Base-by-base conservation (phyloP, 78 protist genomes). In the Dictyostelium firmibasis region DNA sequence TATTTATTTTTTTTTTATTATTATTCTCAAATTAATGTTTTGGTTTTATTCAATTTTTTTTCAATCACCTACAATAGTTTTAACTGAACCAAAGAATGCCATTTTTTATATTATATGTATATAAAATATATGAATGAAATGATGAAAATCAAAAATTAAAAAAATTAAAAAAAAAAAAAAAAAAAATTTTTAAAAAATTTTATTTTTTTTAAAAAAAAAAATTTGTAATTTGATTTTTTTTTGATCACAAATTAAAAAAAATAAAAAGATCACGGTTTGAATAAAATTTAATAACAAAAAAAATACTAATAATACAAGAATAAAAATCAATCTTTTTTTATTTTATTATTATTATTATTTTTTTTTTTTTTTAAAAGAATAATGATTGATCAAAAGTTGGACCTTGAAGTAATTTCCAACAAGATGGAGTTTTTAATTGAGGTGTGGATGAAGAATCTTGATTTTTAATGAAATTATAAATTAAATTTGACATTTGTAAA, bases 381-480 rank as follows among this genome's bases (percentile, higher is more conserved):
- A 87, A 25, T 11, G 93, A 36, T 87, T 87, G 93, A 62, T 87
- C 77, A 53, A 38, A 62, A 29, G 93, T 57, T 57, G 93, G 85
- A 31, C 93, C 93, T 62, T 78, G 50, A 11, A 87, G 23, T 41
- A 87, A 43, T 13, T 36, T 78, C 93, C 93, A 87, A 44, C 93
- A 77, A 16, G 64, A 33, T 57, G 93, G 93, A 9, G 72, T 78
- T 77, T 23, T 62, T n/a, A 64, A 86, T 33, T 31, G 53, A 36
- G 81, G 57, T 50, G 27, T n/a, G 27, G 38, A 18, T 14, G 69
- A 29, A 70, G 31, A 10, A 5, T 82, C n/a, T 41, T 60, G 18
- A 38, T 57, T 62, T 9, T 43, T 74, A 76, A 47, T 82, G 4
- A 64, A 60, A 64, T 78, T 25, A 23, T 31, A 35, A 6, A 87